Base-by-base conservation (phyloP, 805 yeast species). In the Ogataea pignaliae region DNA sequence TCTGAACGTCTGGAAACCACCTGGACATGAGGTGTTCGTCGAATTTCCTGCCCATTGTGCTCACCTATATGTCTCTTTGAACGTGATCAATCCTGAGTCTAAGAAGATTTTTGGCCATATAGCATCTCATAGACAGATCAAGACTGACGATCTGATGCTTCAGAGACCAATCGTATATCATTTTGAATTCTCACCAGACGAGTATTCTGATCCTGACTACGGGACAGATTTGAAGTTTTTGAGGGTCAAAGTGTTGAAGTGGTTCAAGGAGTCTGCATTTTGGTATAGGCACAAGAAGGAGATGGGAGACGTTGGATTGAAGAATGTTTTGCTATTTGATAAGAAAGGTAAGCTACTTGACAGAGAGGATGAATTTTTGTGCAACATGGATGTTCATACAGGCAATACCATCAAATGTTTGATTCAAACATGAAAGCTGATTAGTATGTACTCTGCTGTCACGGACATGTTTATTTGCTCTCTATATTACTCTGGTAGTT, bases 111-210 rank as follows among this genome's bases (percentile, higher is more conserved):
- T 21, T 21, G 45, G 50, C 4, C 28, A 28, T 10, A 16, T 39
- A 5, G 40, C 38, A 3, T 13, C 33, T 10, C 13, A 44, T 36
- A 31, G 21, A 8, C 33, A 46, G n/a, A 21, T n/a, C 40, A 51
- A 38, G 13, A 37, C 31, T n/a, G 40, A 34, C 3, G 18, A 42
- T 1, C 29, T 62, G 43, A 42, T 57, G 39, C 47, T 68, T 16
- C 42, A 53, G 4, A 61, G 57, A 18, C 74, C 78, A 2, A 49
- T 84, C 29, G 69, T 68, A 21, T 86, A 81, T 58, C 85, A 85
- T 60, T 72, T 85, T 52, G 95, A 86, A 58, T 87, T 87, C 62
- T 78, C 86, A 29, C 93, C 95, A 0, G 90, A 83, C 53, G 95
- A 87, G 54, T 86, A 79, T 57, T 79, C 78, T 47, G 77, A 85